phyloP scores from a whole-genome alignment of 2,329 filamentous ascomycete species.

The Graphilbum sp. region DNA sequence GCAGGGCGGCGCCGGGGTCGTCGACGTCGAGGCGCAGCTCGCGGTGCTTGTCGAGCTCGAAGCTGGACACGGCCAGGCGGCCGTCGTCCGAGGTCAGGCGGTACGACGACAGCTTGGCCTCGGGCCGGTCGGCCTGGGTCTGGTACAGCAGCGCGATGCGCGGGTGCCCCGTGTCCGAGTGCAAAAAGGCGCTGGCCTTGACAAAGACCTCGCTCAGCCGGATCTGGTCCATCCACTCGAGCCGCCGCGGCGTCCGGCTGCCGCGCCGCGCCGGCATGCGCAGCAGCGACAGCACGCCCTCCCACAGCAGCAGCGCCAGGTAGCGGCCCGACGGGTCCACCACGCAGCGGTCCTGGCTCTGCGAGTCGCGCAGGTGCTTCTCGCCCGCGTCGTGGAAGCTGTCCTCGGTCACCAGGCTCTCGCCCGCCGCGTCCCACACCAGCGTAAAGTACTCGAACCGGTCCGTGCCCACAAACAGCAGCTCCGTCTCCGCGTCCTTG shows the following conservation, averaged over 20 bases:
- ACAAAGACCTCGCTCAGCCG: slow-evolving; percentile 43
- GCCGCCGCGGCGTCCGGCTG: slow-evolving; percentile 18
- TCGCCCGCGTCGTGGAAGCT: slow-evolving; percentile 37
- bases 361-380: slow-evolving; percentile 54
- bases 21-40: slow-evolving; percentile 35
- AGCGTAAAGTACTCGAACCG: slow-evolving; percentile 82
- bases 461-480: slow-evolving; percentile 86
- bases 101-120: slow-evolving; percentile 42
- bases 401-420: slow-evolving; percentile 33
- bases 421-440: slow-evolving; percentile 52
- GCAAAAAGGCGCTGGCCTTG: slow-evolving; percentile 38
- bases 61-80: slow-evolving; percentile 33
- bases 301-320: slow-evolving; percentile 43
- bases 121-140: slow-evolving; percentile 30
- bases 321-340: slow-evolving; percentile 62
- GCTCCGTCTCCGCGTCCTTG: slow-evolving; percentile 55
- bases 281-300: slow-evolving; percentile 39
- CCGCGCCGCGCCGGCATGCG: slow-evolving; percentile 31
- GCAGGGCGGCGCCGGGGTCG: slow-evolving; percentile 39
- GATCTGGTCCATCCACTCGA: slow-evolving; percentile 36
- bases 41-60: slow-evolving; percentile 37
- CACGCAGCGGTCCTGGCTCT: slow-evolving; percentile 67
- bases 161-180: slow-evolving; percentile 41
- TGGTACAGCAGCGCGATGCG: slow-evolving; percentile 43
- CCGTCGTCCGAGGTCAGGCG: slow-evolving; percentile 41